Evolutionary conservation across 1,284 basidiomycete species (phyloP), one percentile per base, ranked within the genome.

Genomic region (Albatrellus sp.): DNA sequence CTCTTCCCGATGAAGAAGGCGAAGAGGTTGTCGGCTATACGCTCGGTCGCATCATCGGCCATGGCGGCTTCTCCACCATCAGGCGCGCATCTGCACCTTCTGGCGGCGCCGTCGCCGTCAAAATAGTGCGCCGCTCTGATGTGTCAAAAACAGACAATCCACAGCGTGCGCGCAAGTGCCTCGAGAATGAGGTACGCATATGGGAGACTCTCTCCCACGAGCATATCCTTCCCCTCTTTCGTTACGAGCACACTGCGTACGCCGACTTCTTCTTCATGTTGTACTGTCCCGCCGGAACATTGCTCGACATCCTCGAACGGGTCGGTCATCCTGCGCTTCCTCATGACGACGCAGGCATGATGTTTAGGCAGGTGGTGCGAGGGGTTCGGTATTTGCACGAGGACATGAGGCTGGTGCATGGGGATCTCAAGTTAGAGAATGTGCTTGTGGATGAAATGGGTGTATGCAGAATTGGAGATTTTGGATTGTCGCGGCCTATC

Each of bases 341-440:
- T 19, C 77, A 77, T 51, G 85, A 88, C 54, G 89, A 89, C 47
- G 87, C 80, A 0, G 80, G 88, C 43, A 85, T 82, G 66, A 84
- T 91, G 72, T 93, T 97, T 60, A 75, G 83, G 40, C 91, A 96
- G 62, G 78, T 97, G 46, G 88, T 91, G 30, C 72, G 81, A 39
- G 93, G 90, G 10, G 67, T 97, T 52, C 70, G 78, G 46, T 93
- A 91, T 60, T 65, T 98, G 55, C 93, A 98, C 61, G 77, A 84
- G 50, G 73, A 77, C 40, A 83, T 79, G 19, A 66, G 73, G 13
- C 75, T 87, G 52, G 80, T 92, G 44, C 92, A 97, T 65, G 77
- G 90, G 52, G 92, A 98, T 64, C 70, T 98, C 62, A 98, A 98
- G 66, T 77, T 97, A 46, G 94, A 98, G 67, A 98, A 98, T 65